Evolutionary conservation across 129 eudicot genomes (phyloP).

Genomic region (Chrysanthemum seticuspe): DNA sequence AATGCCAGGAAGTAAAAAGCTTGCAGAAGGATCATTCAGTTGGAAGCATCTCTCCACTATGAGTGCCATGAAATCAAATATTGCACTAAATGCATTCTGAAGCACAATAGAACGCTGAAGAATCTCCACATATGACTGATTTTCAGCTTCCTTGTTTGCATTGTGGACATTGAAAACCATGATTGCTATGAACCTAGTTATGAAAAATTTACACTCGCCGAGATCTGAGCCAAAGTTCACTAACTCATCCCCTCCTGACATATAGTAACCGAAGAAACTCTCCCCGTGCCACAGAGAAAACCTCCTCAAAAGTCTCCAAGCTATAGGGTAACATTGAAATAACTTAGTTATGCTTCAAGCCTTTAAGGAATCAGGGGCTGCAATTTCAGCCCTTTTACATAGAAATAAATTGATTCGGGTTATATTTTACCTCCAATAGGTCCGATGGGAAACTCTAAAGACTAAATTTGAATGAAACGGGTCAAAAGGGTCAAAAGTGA

Average conservation of each 20-base stretch:
- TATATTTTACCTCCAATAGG: not conserved
- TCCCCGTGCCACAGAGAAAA: too few species aligned
- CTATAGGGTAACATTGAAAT: constrained; percentile 14
- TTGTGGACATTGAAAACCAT: constrained; percentile 57
- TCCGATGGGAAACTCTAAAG: not conserved
- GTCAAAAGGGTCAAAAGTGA: not conserved
- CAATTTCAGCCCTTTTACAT: too few species aligned
- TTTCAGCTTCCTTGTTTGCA: too few species aligned
- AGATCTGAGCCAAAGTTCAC: too few species aligned
- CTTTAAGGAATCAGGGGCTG: too few species aligned
- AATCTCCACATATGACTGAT: too few species aligned
- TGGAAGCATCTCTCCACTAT: constrained; percentile 60
- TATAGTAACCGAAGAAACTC: too few species aligned
- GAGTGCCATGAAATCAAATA: constrained; percentile 69
- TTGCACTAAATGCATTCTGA: constrained; percentile 75
- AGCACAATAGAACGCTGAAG: constrained; percentile 70
- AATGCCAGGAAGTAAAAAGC: constrained; percentile 78
- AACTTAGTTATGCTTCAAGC: too few species aligned
- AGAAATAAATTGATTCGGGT: not conserved
- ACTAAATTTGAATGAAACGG: not conserved
- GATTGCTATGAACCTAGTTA: constrained; percentile 20
- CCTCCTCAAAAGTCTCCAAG: too few species aligned
- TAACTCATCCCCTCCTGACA: too few species aligned
- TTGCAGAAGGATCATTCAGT: constrained; percentile 52
- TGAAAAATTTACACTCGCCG: too few species aligned